Evolutionary conservation across 176 grass and related monocot species (phyloP), one percentile per base, ranked within the genome.

Genomic region (Musa schizocarpa): DNA sequence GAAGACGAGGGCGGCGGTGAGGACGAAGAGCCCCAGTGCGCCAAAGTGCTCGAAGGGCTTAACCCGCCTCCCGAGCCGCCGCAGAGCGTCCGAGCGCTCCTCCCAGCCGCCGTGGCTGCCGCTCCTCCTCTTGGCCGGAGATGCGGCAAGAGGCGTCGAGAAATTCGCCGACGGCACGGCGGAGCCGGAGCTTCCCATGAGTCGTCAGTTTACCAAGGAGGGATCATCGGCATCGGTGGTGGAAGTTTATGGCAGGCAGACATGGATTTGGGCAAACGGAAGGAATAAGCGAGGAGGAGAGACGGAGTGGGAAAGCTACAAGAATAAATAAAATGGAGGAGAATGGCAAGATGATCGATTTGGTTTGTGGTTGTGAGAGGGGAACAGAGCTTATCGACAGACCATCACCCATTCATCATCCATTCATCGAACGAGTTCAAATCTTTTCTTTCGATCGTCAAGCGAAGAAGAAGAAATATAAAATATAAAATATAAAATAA

Each of bases 21-120:
- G 13, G 19, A 52, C 12, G 17, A 77, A 52, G 9, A 77, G n/a
- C 19, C 75, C 43, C 19, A 65, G 20, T 6, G 50, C 17, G 10
- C 49, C 61, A 2, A 13, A 48, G 12, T 52, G 75, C 61, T 77
- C 59, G 59, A 77, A 77, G 75, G 75, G 61, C 61, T 77, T 77
- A 48, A 77, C 61, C 7, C 56, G 57, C 58, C 74, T 62, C 43
- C 57, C 74, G n/a, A 77, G 20, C 43, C 49, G 59, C 59, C 50
- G 49, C 17, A 66, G 12, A 11, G 48, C 68, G 48, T 51, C 68
- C 48, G 68, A 51, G 12, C 68, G 3, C 66, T 13, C 64, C 9
- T 69, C 66, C 66, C 29, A 48, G 1, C 27, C 66, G 2, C 2
- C 65, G 26, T 14, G 26, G 65, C 65, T 27, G 26, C 66, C 66